phyloP scores from a whole-genome alignment of 192 early-diverging fungal species.

The Phlyctochytrium arcticum region DNA sequence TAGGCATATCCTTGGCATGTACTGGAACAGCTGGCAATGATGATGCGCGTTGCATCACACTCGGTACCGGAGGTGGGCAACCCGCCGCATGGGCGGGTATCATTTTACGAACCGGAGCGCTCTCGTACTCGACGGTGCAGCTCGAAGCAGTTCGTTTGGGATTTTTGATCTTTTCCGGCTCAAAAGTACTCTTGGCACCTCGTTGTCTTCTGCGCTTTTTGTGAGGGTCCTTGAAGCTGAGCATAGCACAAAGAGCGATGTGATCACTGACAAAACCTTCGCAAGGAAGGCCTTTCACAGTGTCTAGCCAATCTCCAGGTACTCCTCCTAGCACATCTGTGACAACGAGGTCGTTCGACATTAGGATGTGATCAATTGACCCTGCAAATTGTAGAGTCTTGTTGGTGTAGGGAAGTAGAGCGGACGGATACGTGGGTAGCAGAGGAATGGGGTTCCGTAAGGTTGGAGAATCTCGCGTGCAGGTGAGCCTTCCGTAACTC shows the following conservation, averaged over 20 bases:
- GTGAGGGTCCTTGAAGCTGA: not conserved
- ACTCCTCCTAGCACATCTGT: constrained; percentile 35
- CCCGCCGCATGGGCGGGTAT: too few relatives aligned
- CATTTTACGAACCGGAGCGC: too few relatives aligned
- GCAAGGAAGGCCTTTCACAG: not conserved
- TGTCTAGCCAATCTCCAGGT: not conserved
- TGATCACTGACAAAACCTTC: constrained; percentile 16
- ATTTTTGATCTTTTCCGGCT: too few relatives aligned
- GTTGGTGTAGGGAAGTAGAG: constrained; percentile 44
- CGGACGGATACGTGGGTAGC: constrained; percentile 21
- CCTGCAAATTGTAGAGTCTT: constrained; percentile 41
- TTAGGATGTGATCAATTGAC: constrained; percentile 47
- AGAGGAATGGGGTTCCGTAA: constrained; percentile 1
- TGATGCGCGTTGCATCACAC: too few relatives aligned
- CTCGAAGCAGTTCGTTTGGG: too few relatives aligned
- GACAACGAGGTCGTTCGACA: constrained; percentile 25
- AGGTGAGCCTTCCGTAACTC: not conserved
- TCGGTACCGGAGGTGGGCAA: too few relatives aligned
- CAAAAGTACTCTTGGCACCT: too few relatives aligned
- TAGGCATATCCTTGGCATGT: too few relatives aligned
- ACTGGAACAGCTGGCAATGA: too few relatives aligned
- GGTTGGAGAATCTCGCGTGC: not conserved
- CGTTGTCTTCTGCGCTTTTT: not conserved
- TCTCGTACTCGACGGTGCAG: too few relatives aligned
- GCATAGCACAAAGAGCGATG: not conserved